Evolutionary conservation across 2,329 filamentous ascomycete species (phyloP).

Genomic region (Cladophialophora chaetospira): DNA sequence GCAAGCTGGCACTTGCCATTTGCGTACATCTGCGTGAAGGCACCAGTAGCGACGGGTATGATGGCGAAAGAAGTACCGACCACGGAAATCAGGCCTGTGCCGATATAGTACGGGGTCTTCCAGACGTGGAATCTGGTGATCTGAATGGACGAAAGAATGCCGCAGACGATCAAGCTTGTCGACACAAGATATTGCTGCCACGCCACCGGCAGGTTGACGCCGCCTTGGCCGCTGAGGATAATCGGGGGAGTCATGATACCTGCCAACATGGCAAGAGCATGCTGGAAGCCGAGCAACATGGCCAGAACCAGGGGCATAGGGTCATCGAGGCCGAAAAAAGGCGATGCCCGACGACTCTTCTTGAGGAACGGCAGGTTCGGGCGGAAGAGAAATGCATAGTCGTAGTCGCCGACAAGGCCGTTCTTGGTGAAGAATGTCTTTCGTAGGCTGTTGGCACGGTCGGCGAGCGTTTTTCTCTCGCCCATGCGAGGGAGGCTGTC

Average conservation of each 20-base stretch:
- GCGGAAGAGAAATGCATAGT: conserved; percentile 85
- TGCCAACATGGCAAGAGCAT: conserved; percentile 67
- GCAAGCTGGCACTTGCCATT: conserved; percentile 64
- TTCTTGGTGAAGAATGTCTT: conserved; percentile 52
- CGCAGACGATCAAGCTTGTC: conserved; percentile 68
- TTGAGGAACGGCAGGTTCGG: conserved; percentile 82
- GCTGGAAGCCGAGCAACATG: conserved; percentile 68
- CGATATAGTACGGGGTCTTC: conserved; percentile 63
- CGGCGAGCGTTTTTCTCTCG: conserved; percentile 42
- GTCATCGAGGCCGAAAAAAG: conserved; percentile 71
- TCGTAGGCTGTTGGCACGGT: conserved; percentile 37
- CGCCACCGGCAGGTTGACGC: conserved; percentile 59
- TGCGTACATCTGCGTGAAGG: conserved; percentile 64
- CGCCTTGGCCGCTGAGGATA: conserved; percentile 57
- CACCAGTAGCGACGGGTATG: conserved; percentile 65
- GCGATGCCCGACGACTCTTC: conserved; percentile 58
- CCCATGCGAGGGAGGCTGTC: conserved; percentile 47
- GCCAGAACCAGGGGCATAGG: conserved; percentile 68
- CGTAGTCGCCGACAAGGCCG: conserved; percentile 80
- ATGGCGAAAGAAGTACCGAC: conserved; percentile 70
- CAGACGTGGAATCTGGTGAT: conserved; percentile 67
- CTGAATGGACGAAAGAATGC: conserved; percentile 65
- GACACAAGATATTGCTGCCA: conserved; percentile 68
- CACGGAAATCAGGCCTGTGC: conserved; percentile 68
- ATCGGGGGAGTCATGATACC: conserved; percentile 66